Base-by-base conservation (phyloP, 2,329 filamentous ascomycete genomes). In the Cytospora piceicola region DNA sequence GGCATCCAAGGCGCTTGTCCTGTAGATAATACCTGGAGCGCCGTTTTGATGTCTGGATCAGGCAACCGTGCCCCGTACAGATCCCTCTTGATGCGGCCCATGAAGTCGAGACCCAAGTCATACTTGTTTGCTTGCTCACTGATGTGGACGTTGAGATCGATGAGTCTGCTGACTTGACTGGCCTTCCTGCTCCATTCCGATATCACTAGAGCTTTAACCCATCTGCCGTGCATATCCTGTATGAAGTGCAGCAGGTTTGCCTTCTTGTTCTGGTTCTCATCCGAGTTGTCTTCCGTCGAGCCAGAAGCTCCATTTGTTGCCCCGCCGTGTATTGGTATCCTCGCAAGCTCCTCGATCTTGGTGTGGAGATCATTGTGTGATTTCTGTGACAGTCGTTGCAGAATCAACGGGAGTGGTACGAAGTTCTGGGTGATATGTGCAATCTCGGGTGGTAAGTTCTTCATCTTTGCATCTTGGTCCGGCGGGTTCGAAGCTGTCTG, bases 141-240 rank as follows among this genome's bases (percentile, higher is more conserved):
- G 68, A 96, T 82, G 81, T 94, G 93, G 30, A 84, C 83, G 74
- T 91, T 91, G 69, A 99, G 80, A 73, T 98, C 94, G 70, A 98
- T 96, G 67, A 98, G 83, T 76, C 90, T 93, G 79, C 90, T 91
- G 71, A 98, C 91, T 71, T 91, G 88, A 49, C 88, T 84, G 39
- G 90, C 88, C 75, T 91, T 90, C 73, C 91, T 86, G 74, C 91
- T 92, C 95, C 95, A 99, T 77, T 95, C 90, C 1, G 91, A 88
- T 56, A 99, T 89, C 27, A 99, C 93, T 24, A 97, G 83, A 9
- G 94, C 86, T 79, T 99, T 98, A 75, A 96, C 92, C 82, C 96
- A 98, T 79, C 92, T 93, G 34, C 90, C 88, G 73, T 97, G 90
- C 73, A 90, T 87, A 27, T 88, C 85, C 75, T 94, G 90, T 11